Percentiles rank a stretch among this genome's conserved stretches.
Evolutionary conservation across 139 green algal genomes (phyloP).

Genomic region (Pycnococcus provasolii): DNA sequence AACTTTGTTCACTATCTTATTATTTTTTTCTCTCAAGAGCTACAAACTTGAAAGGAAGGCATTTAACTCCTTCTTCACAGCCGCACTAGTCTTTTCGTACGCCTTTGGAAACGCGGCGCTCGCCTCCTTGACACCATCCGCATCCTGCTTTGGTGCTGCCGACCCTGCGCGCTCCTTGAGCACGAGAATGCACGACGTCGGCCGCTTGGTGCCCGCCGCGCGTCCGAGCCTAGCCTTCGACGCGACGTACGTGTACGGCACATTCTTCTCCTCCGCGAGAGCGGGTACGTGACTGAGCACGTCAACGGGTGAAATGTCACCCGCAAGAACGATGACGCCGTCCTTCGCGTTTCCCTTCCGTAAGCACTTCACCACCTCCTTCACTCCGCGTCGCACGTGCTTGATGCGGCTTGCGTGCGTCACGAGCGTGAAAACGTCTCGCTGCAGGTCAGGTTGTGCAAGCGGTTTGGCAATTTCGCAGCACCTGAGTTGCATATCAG

Average conservation of each 20-base stretch:
- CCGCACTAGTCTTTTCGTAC: too few relatives aligned
- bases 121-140: too few relatives aligned
- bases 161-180: conserved; percentile 25
- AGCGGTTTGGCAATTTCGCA: background rate
- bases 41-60: too few relatives aligned
- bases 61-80: too few relatives aligned
- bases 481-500: too few relatives aligned
- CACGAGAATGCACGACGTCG: conserved; percentile 95
- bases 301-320: conserved; percentile 95
- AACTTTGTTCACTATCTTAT: too few relatives aligned
- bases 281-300: conserved; percentile 93
- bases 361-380: conserved; percentile 96
- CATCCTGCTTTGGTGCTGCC: too few relatives aligned
- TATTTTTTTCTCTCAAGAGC: too few relatives aligned
- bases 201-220: conserved; percentile 88
- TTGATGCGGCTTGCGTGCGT: conserved; percentile 76
- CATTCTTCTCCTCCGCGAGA: conserved; percentile 84
- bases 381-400: conserved; percentile 88
- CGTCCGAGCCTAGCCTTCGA: conserved; percentile 88
- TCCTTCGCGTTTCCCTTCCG: conserved; percentile 57
- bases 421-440: background rate
- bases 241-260: conserved; percentile 94
- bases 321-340: conserved; percentile 87
- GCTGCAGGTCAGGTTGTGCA: background rate
- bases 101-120: too few relatives aligned